Percentiles rank a stretch among this genome's conserved stretches.
These are phyloP conservation scores for Alternaria atra DNA, from an alignment of 2,329 filamentous ascomycete genomes.

Conservation along the genomic window DNA sequence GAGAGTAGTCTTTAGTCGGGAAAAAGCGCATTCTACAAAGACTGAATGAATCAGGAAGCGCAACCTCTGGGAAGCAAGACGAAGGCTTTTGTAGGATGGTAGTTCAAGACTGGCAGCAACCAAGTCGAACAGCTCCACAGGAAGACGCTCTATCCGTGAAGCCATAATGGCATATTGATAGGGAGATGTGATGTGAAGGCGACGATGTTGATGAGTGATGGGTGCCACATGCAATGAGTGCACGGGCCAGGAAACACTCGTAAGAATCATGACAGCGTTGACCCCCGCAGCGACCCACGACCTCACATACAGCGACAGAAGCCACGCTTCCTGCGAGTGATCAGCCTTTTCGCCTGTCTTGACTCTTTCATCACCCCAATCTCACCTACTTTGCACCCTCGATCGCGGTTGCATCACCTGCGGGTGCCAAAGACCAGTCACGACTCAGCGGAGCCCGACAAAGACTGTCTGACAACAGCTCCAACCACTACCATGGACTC, in stretches of 20 bases:
- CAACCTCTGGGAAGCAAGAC: conserved; percentile 36
- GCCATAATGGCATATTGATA: conserved; percentile 22
- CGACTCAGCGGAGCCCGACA: conserved; percentile 9
- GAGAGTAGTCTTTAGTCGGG: conserved; percentile 33
- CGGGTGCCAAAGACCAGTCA: conserved; percentile 8
- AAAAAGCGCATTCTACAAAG: conserved; percentile 36
- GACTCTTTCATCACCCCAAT: background rate
- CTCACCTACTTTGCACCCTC: background rate
- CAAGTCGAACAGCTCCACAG: conserved; percentile 41
- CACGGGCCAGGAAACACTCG: conserved; percentile 1
- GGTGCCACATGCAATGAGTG: background rate
- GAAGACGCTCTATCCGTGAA: conserved; percentile 37
- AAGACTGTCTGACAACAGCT: conserved; percentile 1
- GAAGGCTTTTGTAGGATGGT: conserved; percentile 28
- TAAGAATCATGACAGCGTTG: conserved; percentile 15
- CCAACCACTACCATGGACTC: conserved; percentile 45
- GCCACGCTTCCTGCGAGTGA: conserved; percentile 20
- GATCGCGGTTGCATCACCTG: background rate
- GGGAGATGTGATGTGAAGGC: background rate
- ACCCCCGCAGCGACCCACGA: conserved; percentile 11
- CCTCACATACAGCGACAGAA: background rate
- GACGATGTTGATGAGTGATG: background rate
- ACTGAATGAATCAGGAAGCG: conserved; percentile 30
- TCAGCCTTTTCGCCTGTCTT: background rate
- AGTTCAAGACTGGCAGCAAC: conserved; percentile 29